phyloP scores from a whole-genome alignment of 148 eudicot genomes.

The Amaranthus palmeri region DNA sequence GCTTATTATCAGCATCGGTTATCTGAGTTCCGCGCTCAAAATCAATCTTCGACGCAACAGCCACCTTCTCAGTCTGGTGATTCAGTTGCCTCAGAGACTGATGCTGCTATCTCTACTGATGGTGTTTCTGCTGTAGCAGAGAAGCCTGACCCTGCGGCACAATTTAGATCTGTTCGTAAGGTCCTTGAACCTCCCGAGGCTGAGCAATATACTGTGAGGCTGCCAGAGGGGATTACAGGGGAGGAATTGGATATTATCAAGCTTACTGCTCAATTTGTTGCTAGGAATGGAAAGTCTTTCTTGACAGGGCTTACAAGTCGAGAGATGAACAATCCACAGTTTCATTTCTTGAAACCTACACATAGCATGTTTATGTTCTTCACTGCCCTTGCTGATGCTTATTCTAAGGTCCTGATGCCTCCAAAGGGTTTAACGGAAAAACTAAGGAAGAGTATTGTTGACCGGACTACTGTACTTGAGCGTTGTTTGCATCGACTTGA shows the following conservation, averaged over 20 bases:
- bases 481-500: conserved; percentile 70
- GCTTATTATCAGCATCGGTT: conserved; percentile 71
- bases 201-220: conserved; percentile 71
- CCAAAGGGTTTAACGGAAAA: conserved; percentile 68
- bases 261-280: conserved; percentile 80
- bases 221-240: conserved; percentile 81
- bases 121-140: conserved; percentile 32
- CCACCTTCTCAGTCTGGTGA: conserved; percentile 35
- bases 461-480: conserved; percentile 64
- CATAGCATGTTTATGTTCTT: conserved; percentile 85
- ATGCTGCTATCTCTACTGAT: conserved; percentile 29
- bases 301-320: conserved; percentile 65
- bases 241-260: conserved; percentile 81
- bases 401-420: conserved; percentile 82
- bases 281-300: conserved; percentile 70
- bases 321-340: conserved; percentile 67
- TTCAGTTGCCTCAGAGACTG: conserved; percentile 30
- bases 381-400: conserved; percentile 79
- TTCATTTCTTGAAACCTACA: conserved; percentile 72
- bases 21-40: conserved; percentile 62
- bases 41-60: conserved; percentile 34
- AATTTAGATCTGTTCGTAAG: conserved; percentile 56
- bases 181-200: conserved; percentile 82
- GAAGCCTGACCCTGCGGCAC: conserved; percentile 64
- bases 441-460: conserved; percentile 52